phyloP scores from a whole-genome alignment of 2,329 filamentous ascomycete genomes.

The Sclerotinia minor region DNA sequence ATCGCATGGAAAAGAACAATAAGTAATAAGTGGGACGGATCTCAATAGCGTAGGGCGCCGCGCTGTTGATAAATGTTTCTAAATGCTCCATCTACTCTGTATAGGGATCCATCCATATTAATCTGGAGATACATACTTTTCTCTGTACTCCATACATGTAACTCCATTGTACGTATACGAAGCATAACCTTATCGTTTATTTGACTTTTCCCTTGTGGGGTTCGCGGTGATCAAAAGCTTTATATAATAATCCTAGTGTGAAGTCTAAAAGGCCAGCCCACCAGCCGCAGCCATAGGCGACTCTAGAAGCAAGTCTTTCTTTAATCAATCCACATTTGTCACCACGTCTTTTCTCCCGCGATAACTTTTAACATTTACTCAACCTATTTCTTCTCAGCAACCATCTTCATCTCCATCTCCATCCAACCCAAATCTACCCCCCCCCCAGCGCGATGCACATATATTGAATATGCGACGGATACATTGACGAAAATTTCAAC shows the following conservation, averaged over 20 bases:
- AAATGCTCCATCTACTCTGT: too few relatives aligned
- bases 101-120: background rate
- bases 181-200: too few relatives aligned
- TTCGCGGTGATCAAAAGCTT: background rate
- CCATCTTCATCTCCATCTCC: background rate
- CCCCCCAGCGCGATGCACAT: background rate
- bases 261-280: background rate
- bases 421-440: background rate
- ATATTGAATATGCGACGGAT: conserved; percentile 13
- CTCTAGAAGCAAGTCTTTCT: conserved; percentile 1
- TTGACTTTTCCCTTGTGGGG: conserved; percentile 3
- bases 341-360: conserved; percentile 13
- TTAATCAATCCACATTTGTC: conserved; percentile 11
- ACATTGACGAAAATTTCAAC: background rate
- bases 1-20: too few relatives aligned
- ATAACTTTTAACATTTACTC: background rate
- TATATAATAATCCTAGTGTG: background rate
- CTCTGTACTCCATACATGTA: too few relatives aligned
- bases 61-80: too few relatives aligned
- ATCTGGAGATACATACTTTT: background rate
- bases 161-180: too few relatives aligned
- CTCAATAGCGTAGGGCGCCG: too few relatives aligned
- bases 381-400: background rate
- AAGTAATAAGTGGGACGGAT: too few relatives aligned
- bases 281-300: background rate